Base-by-base conservation (phyloP, 768 basidiomycete species). In the Ephemerocybe angulata region DNA sequence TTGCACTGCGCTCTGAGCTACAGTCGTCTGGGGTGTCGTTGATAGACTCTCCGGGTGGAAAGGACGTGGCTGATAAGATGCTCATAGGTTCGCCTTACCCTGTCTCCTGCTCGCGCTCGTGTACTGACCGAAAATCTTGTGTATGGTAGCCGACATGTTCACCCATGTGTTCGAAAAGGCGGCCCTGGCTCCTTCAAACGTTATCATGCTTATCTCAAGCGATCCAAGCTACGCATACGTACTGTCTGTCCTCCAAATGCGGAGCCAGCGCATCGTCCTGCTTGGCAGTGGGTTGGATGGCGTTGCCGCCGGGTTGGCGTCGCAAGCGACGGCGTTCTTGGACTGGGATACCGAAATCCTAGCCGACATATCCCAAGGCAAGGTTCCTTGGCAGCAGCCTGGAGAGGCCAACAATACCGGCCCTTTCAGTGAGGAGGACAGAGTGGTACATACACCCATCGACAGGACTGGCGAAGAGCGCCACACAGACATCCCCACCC, bases 321-420 rank as follows among this genome's bases (percentile, higher is more conserved):
- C 72, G 35, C 84, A 85, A 53, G 84, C 83, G 0, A 79, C 83
- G 0, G 62, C 74, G 4, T 73, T 76, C 33, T 61, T 84, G 28
- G 79, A 82, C 54, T 87, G 67, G 70, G 60, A 59, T 35, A 54
- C 62, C 17, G 73, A 73, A 22, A 60, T 80, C 42, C 59, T 81
- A 12, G 67, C 27, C 21, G 30, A n/a, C 12, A 10, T 25, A 4
- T 13, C n/a, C 22, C 25, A n/a, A n/a, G n/a, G n/a, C n/a, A n/a
- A n/a, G n/a, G n/a, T n/a, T n/a, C n/a, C n/a, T n/a, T n/a, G n/a
- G n/a, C n/a, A n/a, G n/a, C 33, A 35, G 17, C 33, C 33, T 17
- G 33, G 33, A 35, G 33, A 8, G 33, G 33, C 33, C 33, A 35
- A 35, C 33, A 17, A 17, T 8, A 35, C 33, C 8, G n/a, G n/a